Evolutionary conservation across 75 land plant genomes (phyloP).

Genomic region (Ceratopteris richardii): DNA sequence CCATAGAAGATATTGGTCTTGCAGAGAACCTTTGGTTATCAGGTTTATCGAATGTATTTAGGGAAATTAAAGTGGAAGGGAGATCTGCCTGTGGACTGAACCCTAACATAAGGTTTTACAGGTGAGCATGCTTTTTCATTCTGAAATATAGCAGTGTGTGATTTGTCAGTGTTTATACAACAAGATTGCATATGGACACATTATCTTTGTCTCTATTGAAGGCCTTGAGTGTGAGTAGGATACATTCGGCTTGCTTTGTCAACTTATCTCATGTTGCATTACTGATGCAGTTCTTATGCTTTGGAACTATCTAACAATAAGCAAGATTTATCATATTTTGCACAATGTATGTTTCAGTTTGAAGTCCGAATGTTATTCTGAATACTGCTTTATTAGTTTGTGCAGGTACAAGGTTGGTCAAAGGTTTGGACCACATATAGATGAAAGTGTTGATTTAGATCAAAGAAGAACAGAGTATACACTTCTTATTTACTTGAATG

Average conservation of each 20-base stretch:
- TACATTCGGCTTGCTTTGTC: too few species aligned
- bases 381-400: too few species aligned
- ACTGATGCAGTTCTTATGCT: too few species aligned
- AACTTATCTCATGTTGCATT: too few species aligned
- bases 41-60: conserved; percentile 54
- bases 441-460: conserved; percentile 81
- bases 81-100: conserved; percentile 72
- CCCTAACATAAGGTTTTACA: conserved; percentile 87
- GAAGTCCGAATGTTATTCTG: too few species aligned
- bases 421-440: conserved; percentile 81
- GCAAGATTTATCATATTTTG: too few species aligned
- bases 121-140: conserved; percentile 25
- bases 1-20: conserved; percentile 50
- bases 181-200: too few species aligned
- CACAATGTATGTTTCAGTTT: too few species aligned
- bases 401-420: conserved; percentile 75
- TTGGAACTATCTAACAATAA: too few species aligned
- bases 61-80: conserved; percentile 43
- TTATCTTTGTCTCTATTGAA: too few species aligned
- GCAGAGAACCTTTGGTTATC: conserved; percentile 69
- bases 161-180: too few species aligned
- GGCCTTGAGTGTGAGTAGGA: too few species aligned
- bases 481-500: conserved; percentile 69
- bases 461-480: conserved; percentile 69
- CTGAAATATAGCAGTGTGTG: not conserved